Evolutionary conservation across 768 basidiomycete genomes (phyloP).

Genomic region (Podaxis sp.): DNA sequence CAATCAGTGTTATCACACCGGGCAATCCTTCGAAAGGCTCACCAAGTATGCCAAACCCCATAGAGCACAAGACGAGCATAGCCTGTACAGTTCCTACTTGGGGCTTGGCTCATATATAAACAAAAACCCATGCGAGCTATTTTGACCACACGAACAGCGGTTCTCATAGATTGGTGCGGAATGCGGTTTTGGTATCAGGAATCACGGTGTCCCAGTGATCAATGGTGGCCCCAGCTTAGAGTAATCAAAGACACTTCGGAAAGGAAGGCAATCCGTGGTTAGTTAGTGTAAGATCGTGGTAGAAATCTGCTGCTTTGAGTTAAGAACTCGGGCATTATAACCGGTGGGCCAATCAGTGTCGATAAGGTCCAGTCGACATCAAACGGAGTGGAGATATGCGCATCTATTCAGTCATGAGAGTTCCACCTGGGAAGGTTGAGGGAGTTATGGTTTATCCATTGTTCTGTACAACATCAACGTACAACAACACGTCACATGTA

Average conservation of each 20-base stretch:
- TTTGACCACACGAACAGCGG: background rate
- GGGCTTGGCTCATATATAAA: background rate
- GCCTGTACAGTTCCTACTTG: background rate
- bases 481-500: no score
- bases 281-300: background rate
- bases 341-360: background rate
- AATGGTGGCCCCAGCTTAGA: background rate
- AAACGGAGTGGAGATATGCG: background rate
- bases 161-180: background rate
- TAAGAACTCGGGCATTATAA: background rate
- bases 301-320: background rate
- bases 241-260: background rate
- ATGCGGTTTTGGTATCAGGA: no score
- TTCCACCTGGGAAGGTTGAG: background rate
- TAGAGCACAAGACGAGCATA: constrained; percentile 5
- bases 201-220: background rate
- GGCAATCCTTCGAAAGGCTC: constrained; percentile 3
- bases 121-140: background rate
- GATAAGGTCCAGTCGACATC: background rate
- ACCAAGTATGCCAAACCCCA: constrained; percentile 36
- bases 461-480: background rate
- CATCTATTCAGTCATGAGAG: background rate
- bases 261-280: background rate
- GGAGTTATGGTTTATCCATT: background rate
- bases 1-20: background rate